A percentile compares a stretch with the other conserved stretches of the same genome.
Conservation (phyloP, 169 alveolate species). For the Plasmodium gallinaceum region DNA sequence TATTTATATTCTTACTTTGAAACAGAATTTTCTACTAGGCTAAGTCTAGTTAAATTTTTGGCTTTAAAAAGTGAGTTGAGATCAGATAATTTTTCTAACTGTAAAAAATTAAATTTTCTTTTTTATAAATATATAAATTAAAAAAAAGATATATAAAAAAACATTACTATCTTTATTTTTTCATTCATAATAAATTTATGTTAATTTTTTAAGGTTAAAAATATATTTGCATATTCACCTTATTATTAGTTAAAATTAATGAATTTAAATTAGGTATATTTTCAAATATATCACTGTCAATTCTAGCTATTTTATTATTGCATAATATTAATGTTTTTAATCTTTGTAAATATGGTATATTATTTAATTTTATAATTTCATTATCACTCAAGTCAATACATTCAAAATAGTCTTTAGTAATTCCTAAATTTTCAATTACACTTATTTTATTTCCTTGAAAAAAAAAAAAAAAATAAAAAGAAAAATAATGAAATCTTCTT, state of each 20-base stretch:
- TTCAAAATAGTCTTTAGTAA: slow-evolving; percentile 92
- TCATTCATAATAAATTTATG: neutral
- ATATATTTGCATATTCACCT: slow-evolving; percentile 69
- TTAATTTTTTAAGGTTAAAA: neutral
- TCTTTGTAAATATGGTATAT: slow-evolving; percentile 89
- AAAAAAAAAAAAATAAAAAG: neutral
- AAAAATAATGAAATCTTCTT: neutral
- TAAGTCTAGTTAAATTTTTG: slow-evolving; percentile 61
- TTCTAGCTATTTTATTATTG: slow-evolving; percentile 87
- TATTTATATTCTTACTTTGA: slow-evolving; percentile 29
- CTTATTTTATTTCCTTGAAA: slow-evolving; percentile 88
- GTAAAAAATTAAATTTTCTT: slow-evolving; percentile 3
- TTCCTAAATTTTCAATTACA: slow-evolving; percentile 91
- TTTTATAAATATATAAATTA: neutral
- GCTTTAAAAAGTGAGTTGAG: slow-evolving; percentile 82
- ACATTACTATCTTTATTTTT: neutral
- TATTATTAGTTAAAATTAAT: slow-evolving; percentile 91
- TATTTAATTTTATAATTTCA: slow-evolving; percentile 89
- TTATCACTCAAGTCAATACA: slow-evolving; percentile 92
- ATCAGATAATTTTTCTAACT: slow-evolving; percentile 79
- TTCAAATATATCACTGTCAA: slow-evolving; percentile 80
- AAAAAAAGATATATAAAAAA: neutral
- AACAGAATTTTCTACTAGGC: slow-evolving; percentile 67
- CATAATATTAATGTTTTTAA: slow-evolving; percentile 88
- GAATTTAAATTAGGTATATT: slow-evolving; percentile 89